These are phyloP conservation scores for Penicillium canescens DNA, from an alignment of 495 filamentous ascomycete species.

Conservation along the genomic window DNA sequence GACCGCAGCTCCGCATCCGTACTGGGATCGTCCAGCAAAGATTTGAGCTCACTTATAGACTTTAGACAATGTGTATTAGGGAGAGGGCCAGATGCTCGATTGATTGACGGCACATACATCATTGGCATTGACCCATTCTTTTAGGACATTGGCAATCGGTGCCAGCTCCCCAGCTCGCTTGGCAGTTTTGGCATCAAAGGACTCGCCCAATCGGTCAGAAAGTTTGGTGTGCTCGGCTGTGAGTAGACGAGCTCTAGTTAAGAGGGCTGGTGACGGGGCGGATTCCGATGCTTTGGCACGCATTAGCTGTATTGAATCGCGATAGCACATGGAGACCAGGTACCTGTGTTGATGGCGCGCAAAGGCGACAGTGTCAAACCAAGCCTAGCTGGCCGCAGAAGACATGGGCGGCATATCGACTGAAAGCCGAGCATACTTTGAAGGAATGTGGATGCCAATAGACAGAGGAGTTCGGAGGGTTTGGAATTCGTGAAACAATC, in stretches of 20 bases:
- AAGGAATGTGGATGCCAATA: neutral
- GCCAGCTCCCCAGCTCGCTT: constrained; percentile 78
- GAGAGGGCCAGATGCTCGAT: no score
- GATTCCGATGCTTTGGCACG: constrained; percentile 36
- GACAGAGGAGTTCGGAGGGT: neutral
- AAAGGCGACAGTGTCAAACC: constrained; percentile 16
- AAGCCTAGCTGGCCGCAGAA: constrained; percentile 24
- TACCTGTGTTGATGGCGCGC: constrained; percentile 32
- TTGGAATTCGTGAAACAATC: neutral
- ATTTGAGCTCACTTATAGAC: constrained; percentile 58
- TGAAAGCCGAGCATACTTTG: constrained; percentile 31
- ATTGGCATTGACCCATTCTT: constrained; percentile 57
- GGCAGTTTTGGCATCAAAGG: constrained; percentile 72
- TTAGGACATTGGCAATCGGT: constrained; percentile 64
- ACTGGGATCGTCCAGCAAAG: constrained; percentile 56
- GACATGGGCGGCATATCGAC: constrained; percentile 35
- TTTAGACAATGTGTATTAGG: constrained; percentile 24
- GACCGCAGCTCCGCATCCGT: constrained; percentile 63
- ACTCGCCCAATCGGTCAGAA: constrained; percentile 52
- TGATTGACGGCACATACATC: constrained; percentile 28
- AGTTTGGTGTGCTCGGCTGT: constrained; percentile 67
- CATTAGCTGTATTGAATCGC: constrained; percentile 3
- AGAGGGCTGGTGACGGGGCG: constrained; percentile 57
- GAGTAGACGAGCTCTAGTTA: constrained; percentile 63
- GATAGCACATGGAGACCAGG: no score